Evolutionary conservation across 2,329 filamentous ascomycete species (phyloP).

Genomic region (Monosporascus sp.): DNA sequence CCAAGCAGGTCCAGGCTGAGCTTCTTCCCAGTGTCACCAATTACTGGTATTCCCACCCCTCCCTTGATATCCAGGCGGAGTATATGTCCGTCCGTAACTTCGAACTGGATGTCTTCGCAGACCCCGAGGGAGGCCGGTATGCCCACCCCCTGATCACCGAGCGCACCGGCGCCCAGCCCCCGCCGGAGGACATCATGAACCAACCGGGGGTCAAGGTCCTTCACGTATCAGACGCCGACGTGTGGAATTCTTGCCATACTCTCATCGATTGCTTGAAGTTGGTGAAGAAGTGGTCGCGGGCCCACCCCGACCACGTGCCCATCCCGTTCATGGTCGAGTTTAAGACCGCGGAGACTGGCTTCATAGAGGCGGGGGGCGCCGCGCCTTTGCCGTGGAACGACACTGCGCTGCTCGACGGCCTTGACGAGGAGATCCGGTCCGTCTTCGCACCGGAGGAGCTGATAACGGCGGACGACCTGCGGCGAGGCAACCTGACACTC

Average conservation of each 20-base stretch:
- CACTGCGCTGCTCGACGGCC: conserved; percentile 36
- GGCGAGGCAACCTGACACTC: conserved; percentile 34
- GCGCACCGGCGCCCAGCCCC: conserved; percentile 31
- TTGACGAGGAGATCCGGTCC: conserved; percentile 42
- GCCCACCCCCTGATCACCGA: conserved; percentile 38
- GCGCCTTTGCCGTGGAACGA: conserved; percentile 39
- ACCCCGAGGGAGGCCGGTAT: conserved; percentile 42
- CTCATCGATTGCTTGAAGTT: conserved; percentile 37
- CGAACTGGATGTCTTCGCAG: conserved; percentile 44
- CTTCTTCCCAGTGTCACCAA: conserved; percentile 32
- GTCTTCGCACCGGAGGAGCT: conserved; percentile 35
- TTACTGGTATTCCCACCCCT: conserved; percentile 43
- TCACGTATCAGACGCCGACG: conserved; percentile 45
- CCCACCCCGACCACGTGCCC: conserved; percentile 37
- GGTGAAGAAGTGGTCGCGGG: conserved; percentile 39
- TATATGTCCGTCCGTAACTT: conserved; percentile 41
- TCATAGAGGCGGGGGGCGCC: conserved; percentile 23
- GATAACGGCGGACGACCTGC: conserved; percentile 42
- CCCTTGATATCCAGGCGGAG: conserved; percentile 37
- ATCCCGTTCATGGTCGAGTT: conserved; percentile 46
- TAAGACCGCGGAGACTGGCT: conserved; percentile 30
- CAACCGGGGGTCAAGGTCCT: conserved; percentile 43
- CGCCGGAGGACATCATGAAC: conserved; percentile 32
- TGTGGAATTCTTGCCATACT: conserved; percentile 40
- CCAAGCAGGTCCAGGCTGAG: conserved; percentile 34